A percentile compares a stretch with the other conserved stretches of the same genome.
Conservation (phyloP, 2,329 filamentous ascomycete genomes). For the Neonectria hederae region DNA sequence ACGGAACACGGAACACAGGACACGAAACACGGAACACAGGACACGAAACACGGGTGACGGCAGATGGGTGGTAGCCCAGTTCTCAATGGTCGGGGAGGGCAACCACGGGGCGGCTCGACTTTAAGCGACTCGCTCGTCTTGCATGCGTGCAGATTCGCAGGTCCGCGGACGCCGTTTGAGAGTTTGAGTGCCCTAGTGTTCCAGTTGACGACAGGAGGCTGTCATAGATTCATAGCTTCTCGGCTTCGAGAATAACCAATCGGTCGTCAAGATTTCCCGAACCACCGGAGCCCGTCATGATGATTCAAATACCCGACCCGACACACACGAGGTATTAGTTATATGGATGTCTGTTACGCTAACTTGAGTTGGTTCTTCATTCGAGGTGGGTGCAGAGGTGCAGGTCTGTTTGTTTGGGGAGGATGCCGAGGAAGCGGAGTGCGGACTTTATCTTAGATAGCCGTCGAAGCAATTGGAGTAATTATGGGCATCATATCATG, state of each 20-base stretch:
- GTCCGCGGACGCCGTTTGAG: constrained; percentile 30
- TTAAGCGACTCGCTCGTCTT: constrained; percentile 39
- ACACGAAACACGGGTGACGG: constrained; percentile 21
- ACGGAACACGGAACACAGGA: constrained; percentile 19
- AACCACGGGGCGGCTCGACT: constrained; percentile 28
- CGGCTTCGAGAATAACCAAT: constrained; percentile 12
- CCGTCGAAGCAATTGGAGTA: neutral
- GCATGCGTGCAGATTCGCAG: constrained; percentile 19
- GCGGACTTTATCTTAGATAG: neutral
- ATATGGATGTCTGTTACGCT: neutral
- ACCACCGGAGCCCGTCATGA: constrained; percentile 33
- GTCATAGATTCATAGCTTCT: neutral
- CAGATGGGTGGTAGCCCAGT: constrained; percentile 22
- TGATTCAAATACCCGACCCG: constrained; percentile 28
- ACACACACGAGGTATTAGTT: neutral
- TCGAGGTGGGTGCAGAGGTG: constrained; percentile 4
- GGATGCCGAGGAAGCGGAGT: neutral
- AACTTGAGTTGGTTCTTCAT: constrained; percentile 13
- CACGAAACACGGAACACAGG: neutral
- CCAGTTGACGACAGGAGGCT: neutral
- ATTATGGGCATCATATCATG: neutral
- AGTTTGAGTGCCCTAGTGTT: constrained; percentile 5
- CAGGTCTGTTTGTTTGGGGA: neutral
- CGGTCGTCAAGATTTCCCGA: constrained; percentile 36
- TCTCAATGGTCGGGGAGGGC: constrained; percentile 20